Conservation (phyloP, 1,284 basidiomycete genomes). For the Takashimella koratensis region DNA sequence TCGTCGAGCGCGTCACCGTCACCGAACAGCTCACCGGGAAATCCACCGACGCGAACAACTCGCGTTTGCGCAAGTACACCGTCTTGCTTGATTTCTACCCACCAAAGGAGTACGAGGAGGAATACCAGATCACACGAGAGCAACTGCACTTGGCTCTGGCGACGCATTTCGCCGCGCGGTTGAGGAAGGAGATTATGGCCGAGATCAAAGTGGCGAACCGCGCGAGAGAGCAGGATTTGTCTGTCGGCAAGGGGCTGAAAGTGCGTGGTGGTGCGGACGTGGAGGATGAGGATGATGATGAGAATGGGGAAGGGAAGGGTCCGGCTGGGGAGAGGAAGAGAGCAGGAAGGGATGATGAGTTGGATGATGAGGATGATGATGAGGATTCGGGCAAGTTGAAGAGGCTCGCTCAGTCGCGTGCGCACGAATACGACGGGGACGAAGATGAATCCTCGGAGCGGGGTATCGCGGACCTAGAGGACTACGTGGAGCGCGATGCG, state of each 20-base stretch:
- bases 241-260: slow-evolving; percentile 74
- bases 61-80: slow-evolving; percentile 74
- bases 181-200: slow-evolving; percentile 79
- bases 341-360: slow-evolving; percentile 52
- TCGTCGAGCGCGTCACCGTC: slow-evolving; percentile 80
- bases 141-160: slow-evolving; percentile 75
- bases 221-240: slow-evolving; percentile 75
- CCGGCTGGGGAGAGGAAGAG: slow-evolving; percentile 18
- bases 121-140: slow-evolving; percentile 72
- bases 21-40: slow-evolving; percentile 69
- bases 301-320: slow-evolving; percentile 45
- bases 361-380: slow-evolving; percentile 63
- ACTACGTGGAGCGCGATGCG: slow-evolving; percentile 64
- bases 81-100: slow-evolving; percentile 86
- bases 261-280: slow-evolving; percentile 48
- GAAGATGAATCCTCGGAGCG: slow-evolving; percentile 57
- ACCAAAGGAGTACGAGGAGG: slow-evolving; percentile 72
- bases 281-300: slow-evolving; percentile 50
- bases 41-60: slow-evolving; percentile 54
- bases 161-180: slow-evolving; percentile 70
- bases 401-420: slow-evolving; percentile 57
- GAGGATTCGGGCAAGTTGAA: slow-evolving; percentile 72
- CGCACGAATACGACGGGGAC: slow-evolving; percentile 66
- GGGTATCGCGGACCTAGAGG: slow-evolving; percentile 56
- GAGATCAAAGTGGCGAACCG: slow-evolving; percentile 85